Evolutionary conservation across 2,329 filamentous ascomycete genomes (phyloP).

Genomic region (Verticillium klebahnii): DNA sequence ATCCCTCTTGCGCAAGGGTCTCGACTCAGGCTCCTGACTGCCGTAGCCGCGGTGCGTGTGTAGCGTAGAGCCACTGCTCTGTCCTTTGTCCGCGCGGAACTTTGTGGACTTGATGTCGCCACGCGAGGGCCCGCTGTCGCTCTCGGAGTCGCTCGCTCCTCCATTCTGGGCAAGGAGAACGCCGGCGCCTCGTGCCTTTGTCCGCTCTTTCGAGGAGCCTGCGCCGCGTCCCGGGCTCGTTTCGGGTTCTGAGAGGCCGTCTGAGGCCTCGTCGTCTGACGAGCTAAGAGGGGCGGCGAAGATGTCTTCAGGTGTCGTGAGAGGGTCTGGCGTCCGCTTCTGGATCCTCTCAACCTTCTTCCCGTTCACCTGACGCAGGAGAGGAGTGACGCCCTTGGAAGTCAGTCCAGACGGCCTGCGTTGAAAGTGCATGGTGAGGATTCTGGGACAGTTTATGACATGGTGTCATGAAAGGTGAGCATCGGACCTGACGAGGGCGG

Average conservation of each 20-base stretch:
- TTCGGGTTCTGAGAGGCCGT: neutral
- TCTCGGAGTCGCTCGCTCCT: neutral
- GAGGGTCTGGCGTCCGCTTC: neutral
- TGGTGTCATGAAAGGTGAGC: neutral
- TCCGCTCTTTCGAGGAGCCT: neutral
- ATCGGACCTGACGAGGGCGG: neutral
- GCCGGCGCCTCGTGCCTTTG: neutral
- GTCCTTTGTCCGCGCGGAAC: slow-evolving; percentile 17
- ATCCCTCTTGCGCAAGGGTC: neutral
- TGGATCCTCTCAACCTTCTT: neutral
- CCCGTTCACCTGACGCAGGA: neutral
- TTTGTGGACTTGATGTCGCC: slow-evolving; percentile 27
- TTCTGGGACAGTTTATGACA: neutral
- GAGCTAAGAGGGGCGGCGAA: neutral
- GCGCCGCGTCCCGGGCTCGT: neutral
- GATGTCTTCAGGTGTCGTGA: neutral
- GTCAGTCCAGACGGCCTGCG: neutral
- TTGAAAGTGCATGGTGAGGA: neutral
- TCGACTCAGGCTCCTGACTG: neutral
- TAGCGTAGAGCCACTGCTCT: neutral
- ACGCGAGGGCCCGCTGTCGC: slow-evolving; percentile 16
- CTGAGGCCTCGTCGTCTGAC: neutral
- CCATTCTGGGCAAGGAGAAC: neutral
- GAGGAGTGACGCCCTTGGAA: neutral
- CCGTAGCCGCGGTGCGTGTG: neutral